A percentile compares a stretch with the other conserved stretches of the same genome.
Evolutionary conservation across 176 grass and related monocot genomes (phyloP).

Genomic region (Oryza meyeriana): DNA sequence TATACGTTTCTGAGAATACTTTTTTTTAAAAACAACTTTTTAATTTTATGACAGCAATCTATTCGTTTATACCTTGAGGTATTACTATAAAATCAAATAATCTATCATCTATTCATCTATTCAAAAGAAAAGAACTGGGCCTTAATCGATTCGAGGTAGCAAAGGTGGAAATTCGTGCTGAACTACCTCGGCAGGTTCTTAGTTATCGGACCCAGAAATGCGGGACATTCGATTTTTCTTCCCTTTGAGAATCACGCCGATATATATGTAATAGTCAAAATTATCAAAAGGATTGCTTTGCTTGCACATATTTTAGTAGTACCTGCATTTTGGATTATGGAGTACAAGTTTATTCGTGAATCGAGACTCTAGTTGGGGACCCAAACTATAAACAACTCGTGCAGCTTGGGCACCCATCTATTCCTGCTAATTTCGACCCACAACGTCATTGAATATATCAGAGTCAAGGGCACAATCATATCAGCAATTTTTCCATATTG

Average conservation of each 20-base stretch:
- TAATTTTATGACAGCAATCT: no score
- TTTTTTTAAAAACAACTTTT: no score
- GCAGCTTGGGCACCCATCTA: neutral
- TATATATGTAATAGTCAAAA: neutral
- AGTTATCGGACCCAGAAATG: no score
- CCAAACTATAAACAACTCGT: no score
- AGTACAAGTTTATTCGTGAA: neutral
- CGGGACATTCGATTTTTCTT: neutral
- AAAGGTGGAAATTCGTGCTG: no score
- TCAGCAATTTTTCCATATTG: neutral
- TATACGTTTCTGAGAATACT: no score
- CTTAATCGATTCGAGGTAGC: no score
- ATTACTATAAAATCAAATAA: no score
- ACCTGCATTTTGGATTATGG: neutral
- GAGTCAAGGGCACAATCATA: constrained; percentile 5
- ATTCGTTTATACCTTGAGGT: no score
- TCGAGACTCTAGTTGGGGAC: neutral
- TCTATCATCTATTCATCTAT: no score
- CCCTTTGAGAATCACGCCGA: neutral
- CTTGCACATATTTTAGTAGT: neutral
- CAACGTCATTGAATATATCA: neutral
- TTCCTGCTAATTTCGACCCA: neutral
- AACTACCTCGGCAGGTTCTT: no score
- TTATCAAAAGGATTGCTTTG: neutral
- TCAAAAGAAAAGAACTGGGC: no score